Base-by-base conservation (phyloP, 768 basidiomycete genomes). In the Pisolithus orientalis region DNA sequence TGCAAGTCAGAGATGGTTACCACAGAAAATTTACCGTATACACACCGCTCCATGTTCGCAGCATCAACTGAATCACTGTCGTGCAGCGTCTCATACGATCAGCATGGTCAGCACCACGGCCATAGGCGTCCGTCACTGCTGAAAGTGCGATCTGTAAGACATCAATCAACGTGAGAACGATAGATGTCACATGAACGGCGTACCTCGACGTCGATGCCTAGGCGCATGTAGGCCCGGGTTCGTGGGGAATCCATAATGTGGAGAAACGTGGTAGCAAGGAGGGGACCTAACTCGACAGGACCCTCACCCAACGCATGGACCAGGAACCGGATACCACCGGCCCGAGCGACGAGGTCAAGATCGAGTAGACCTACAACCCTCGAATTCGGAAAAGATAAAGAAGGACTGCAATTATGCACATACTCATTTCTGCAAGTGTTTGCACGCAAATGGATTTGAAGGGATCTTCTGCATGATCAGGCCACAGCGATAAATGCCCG, bases 11-110 rank as follows among this genome's bases (percentile, higher is more conserved):
- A 38, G n/a, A 25, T 25, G n/a, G 50, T 44, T 39, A 45, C n/a
- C 31, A 53, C 28, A 14, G 8, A 51, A 45, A 38, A 9, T 38
- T 11, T 31, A 13, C 11, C 14, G 16, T 28, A 25, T 34, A 72
- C 86, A 50, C 62, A 95, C 94, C 95, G 60, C 91, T 87, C 94
- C 94, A 99, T 11, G 89, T 92, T 48, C 87, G 80, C 48, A 99
- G 66, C 81, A 96, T 87, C 40, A 85, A 74, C 50, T 85, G 82
- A 34, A 95, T 83, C 49, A 94, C 81, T 58, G 80, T 84, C 6
- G 86, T 80, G 57, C 84, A 87, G 10, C 83, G 80, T 57, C 83
- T 79, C 75, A 98, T 85, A 44, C 84, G 78, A 14, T 94, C 91
- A 2, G 82, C 77, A 60, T 93, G 84, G 39, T 86, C 85, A 9